phyloP scores from a whole-genome alignment of 441 rosid genomes.

The Syzygium malaccense region DNA sequence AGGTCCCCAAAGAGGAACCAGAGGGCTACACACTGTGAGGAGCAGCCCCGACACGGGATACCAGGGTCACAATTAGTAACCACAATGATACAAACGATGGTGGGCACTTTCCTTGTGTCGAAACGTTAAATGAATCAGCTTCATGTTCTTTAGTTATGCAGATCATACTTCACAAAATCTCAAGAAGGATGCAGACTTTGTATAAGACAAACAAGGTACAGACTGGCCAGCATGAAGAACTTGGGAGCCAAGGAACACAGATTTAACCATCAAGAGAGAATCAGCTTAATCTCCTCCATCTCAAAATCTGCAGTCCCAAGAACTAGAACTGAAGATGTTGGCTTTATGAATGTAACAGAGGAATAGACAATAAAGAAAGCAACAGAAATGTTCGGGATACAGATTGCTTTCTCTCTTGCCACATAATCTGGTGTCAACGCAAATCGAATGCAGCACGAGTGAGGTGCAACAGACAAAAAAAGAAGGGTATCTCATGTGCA shows the following conservation, averaged over 20 bases:
- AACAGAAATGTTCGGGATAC: not conserved
- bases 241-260: not conserved
- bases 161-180: not conserved
- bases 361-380: not conserved
- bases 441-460: not conserved
- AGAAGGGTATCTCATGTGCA: not conserved
- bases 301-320: not conserved
- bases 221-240: not conserved
- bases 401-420: not conserved
- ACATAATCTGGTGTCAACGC: not conserved
- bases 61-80: not conserved
- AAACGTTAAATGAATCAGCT: not conserved
- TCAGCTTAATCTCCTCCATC: not conserved
- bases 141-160: not conserved
- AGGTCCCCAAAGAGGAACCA: not conserved
- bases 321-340: not conserved
- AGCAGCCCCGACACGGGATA: not conserved
- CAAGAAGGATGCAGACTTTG: not conserved
- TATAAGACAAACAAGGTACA: not conserved
- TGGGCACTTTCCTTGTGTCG: not conserved
- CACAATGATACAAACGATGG: not conserved
- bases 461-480: not conserved
- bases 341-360: not conserved
- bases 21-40: not conserved
- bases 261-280: not conserved